Evolutionary conservation across 495 filamentous ascomycete genomes (phyloP), one percentile per base, ranked within the genome.

Genomic region (Tuber magnatum): DNA sequence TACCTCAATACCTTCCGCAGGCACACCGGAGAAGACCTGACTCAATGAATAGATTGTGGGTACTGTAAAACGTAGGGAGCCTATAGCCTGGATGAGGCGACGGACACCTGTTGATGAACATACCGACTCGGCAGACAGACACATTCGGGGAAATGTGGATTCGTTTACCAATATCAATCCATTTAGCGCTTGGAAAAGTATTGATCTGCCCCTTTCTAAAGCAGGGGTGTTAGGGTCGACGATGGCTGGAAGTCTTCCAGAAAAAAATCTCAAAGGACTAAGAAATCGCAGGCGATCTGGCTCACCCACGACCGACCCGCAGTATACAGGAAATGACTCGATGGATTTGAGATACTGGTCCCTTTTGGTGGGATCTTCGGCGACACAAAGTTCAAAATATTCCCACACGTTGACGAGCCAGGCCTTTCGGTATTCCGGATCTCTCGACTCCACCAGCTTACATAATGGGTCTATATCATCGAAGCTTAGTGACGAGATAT

Each of bases 391-490:
- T 32, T 12, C 8, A 35, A 65, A 32, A 79, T 79, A 79, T 38
- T 69, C n/a, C 77, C 77, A 79, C 42, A 79, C n/a, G 0, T 71
- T 73, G 42, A n/a, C 46, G 1, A 79, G 70, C 77, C 77, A 79
- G 38, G 10, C 16, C 40, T 72, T 75, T 35, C 70, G 76, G 20
- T 70, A 28, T 14, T 79, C 40, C 35, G 14, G 39, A 44, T 43
- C 69, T 48, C 40, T 44, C 44, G 42, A 46, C 24, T 73, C 70
- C 12, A 72, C 43, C 9, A 28, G 22, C 74, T 24, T 18, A 68
- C 78, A 56, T 43, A 79, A 39, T 16, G 65, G 35, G 14, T 76
- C 44, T 28, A 79, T 75, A 56, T 79, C 72, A n/a, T 41, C 32
- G 40, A 79, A 79, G 41, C 68, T 61, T 38, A 79, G 72, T 6